Evolutionary conservation across 139 green algal species (phyloP), one percentile per base, ranked within the genome.

Genomic region (Coelastrella sp.): DNA sequence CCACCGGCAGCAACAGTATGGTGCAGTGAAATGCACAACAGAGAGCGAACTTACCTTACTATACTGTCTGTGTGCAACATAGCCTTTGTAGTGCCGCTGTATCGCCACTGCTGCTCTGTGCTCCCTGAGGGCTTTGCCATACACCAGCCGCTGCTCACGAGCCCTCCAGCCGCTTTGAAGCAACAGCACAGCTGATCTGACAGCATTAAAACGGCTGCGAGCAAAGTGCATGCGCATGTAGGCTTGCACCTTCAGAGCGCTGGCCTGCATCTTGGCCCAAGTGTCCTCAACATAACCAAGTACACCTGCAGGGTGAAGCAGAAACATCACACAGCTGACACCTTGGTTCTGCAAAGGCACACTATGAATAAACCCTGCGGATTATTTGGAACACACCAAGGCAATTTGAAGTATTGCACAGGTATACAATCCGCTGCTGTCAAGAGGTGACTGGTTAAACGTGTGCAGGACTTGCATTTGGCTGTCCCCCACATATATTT

Each of bases 211-310:
- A 2, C 35, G 63, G 3, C 38, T n/a, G 30, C 79, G 83, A 25
- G 78, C 85, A 9, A 60, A 37, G 40, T 82, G 75, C 89, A 92
- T 92, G 60, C 83, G 86, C 63, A 66, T 79, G 9, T 71, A 69
- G 15, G 80, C 86, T 60, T 88, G 69, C 32, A 92, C 60, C 17
- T 71, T 57, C 32, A 88, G 62, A 30, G 86, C 80, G 0, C 72
- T 51, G 17, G 67, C 38, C 41, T 89, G 79, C 84, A 90, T 89
- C 59, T 84, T 86, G 8, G 84, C 77, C 89, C 89, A 91, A 45
- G 82, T 79, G 89, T 92, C 90, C 92, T 96, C 91, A 79, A 93
- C 75, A 21, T 89, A 89, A 6, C 93, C 95, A 82, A 98, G 90
- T 73, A 96, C 91, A 0, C 95, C 95, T 35, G 90, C 23, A 30